A percentile compares a stretch with the other conserved stretches of the same genome.
Conservation (phyloP, 164 flowering plant genomes). For the Nelumbo lutea region DNA sequence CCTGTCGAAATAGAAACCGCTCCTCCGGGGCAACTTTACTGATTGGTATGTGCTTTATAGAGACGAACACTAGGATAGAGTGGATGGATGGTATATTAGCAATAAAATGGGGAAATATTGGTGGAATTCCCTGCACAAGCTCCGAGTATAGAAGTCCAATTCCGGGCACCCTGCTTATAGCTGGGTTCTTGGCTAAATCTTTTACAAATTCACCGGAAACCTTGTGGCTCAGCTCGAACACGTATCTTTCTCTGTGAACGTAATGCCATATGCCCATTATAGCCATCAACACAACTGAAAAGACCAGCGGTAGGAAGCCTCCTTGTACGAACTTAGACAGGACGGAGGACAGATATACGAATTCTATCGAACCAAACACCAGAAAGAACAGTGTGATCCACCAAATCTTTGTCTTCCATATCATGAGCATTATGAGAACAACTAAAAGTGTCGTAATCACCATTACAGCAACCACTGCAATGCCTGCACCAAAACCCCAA, state of each 20-base stretch:
- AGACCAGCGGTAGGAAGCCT: slow-evolving; percentile 59
- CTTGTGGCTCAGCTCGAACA: slow-evolving; percentile 61
- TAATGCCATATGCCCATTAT: slow-evolving; percentile 72
- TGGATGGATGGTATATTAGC: slow-evolving; percentile 59
- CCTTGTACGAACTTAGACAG: slow-evolving; percentile 55
- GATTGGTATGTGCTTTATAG: slow-evolving; percentile 57
- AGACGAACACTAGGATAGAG: slow-evolving; percentile 60
- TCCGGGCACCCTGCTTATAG: slow-evolving; percentile 49
- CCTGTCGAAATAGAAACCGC: slow-evolving; percentile 55
- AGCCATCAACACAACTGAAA: slow-evolving; percentile 38
- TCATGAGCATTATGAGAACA: slow-evolving; percentile 54
- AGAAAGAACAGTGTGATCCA: slow-evolving; percentile 35
- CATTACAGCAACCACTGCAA: slow-evolving; percentile 72
- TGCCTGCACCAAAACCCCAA: slow-evolving; percentile 37
- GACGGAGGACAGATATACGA: slow-evolving; percentile 42
- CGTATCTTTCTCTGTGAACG: slow-evolving; percentile 41
- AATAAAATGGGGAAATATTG: slow-evolving; percentile 61
- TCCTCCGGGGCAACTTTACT: slow-evolving; percentile 53
- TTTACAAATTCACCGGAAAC: slow-evolving; percentile 39
- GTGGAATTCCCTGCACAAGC: slow-evolving; percentile 79
- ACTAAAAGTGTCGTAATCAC: slow-evolving; percentile 55
- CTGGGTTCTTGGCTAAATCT: slow-evolving; percentile 32
- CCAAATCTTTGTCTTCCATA: slow-evolving; percentile 60
- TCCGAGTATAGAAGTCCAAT: slow-evolving; percentile 66
- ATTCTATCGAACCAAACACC: slow-evolving; percentile 29